Base-by-base conservation (phyloP, 352 stramenopile genomes). In the Blastocystis sp. region DNA sequence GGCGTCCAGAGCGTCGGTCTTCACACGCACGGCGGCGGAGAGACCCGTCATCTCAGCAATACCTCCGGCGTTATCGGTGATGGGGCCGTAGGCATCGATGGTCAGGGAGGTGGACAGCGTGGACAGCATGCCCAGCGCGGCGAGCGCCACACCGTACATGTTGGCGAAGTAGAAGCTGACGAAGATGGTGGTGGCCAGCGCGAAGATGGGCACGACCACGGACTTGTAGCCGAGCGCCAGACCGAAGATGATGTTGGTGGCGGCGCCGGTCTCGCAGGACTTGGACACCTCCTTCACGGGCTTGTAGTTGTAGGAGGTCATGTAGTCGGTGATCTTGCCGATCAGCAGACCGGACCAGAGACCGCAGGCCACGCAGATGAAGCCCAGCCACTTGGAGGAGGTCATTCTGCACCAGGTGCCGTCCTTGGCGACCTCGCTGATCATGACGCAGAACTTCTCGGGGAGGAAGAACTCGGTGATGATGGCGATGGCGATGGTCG, bases 211-310 rank as follows among this genome's bases (percentile, higher is more conserved):
- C 89, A 99, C 97, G 88, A 99, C 98, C 69, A 95, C 95, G 90
- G 96, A 98, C 92, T 98, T 98, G 94, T 98, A 98, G 89, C 97
- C 97, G 84, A 99, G 94, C 64, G 96, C 95, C 91, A 99, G 95
- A 91, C 97, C 97, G 91, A 98, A 98, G 91, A 99, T 99, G 92
- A 99, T 98, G 93, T 99, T 98, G 80, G 97, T 99, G 65, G 97
- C 97, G 71, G 96, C 94, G 90, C 97, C 97, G 90, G 96, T 98
- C 92, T 98, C 97, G 90, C 95, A 98, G 87, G 94, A 94, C 90
- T 98, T 92, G 45, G 96, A 95, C 69, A 99, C 94, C 90, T 98
- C 95, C 91, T 94, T 94, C 7, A 96, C 96, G n/a, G 96, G 96
- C 52, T 91, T 89, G 92, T 98, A 98, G 87, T 94, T 97, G 91